A percentile compares a stretch with the other conserved stretches of the same genome.
phyloP scores from a whole-genome alignment of 2,329 filamentous ascomycete genomes.

The Alternaria sp. region DNA sequence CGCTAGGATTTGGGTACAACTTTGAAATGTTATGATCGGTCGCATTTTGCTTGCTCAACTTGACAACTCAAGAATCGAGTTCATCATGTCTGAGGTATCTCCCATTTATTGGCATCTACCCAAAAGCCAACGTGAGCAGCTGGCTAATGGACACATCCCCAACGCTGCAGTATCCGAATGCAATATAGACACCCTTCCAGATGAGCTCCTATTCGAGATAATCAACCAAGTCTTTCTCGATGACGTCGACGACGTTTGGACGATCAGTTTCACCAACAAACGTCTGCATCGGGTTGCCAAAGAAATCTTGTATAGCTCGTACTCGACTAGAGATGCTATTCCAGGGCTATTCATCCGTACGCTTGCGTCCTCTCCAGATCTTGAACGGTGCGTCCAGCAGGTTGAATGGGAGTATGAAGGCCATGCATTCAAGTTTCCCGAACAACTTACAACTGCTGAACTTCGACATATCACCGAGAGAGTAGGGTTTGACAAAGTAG shows the following conservation, averaged over 20 bases:
- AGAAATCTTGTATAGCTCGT: conserved; percentile 1
- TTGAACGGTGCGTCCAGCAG: neutral
- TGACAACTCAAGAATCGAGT: neutral
- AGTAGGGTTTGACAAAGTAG: neutral
- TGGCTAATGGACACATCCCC: neutral
- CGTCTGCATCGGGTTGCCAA: conserved; percentile 10
- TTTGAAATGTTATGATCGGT: neutral
- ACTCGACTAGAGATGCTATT: neutral
- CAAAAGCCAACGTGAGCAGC: neutral
- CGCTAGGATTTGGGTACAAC: neutral
- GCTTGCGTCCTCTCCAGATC: conserved; percentile 6
- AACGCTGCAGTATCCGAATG: neutral
- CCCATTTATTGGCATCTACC: no score
- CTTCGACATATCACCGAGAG: neutral
- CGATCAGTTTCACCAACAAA: conserved; percentile 9
- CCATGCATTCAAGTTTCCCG: conserved; percentile 4
- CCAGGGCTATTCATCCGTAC: conserved; percentile 13
- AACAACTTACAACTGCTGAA: neutral
- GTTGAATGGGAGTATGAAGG: conserved; percentile 4
- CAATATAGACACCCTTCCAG: conserved; percentile 11
- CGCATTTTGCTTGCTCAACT: neutral
- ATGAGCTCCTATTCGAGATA: conserved; percentile 14
- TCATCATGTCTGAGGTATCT: no score
- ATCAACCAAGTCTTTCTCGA: conserved; percentile 1
- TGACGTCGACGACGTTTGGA: neutral